phyloP scores from a whole-genome alignment of 1,284 basidiomycete species.

The Moesziomyces sp. region DNA sequence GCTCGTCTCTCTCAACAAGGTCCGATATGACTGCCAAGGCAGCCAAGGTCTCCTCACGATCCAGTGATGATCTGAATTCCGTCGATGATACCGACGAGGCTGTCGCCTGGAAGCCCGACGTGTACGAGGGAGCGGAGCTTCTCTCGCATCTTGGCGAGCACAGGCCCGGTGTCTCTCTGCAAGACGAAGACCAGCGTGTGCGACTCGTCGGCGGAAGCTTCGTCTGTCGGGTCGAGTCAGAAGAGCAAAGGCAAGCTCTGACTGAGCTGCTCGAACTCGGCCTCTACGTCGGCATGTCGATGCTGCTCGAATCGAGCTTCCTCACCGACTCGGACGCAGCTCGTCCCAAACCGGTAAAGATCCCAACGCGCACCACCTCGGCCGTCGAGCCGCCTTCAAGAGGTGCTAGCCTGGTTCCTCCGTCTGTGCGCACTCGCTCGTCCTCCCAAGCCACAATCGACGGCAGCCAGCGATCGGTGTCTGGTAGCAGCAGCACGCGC shows the following conservation, averaged over 20 bases:
- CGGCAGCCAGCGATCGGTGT: slow-evolving; percentile 12
- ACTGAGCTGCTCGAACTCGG: slow-evolving; percentile 36
- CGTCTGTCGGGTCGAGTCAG: slow-evolving; percentile 29
- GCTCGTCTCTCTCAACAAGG: slow-evolving; percentile 39
- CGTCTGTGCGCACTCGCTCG: slow-evolving; percentile 12
- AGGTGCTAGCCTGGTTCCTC: slow-evolving; percentile 28
- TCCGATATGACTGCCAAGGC: slow-evolving; percentile 49
- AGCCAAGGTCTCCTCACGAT: slow-evolving; percentile 4
- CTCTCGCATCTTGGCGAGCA: slow-evolving; percentile 32
- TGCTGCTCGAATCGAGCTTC: slow-evolving; percentile 59
- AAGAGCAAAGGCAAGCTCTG: slow-evolving; percentile 28
- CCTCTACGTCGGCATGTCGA: slow-evolving; percentile 54
- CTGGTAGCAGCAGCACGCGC: slow-evolving; percentile 11
- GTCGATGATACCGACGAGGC: slow-evolving; percentile 5
- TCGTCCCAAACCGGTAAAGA: slow-evolving; percentile 36
- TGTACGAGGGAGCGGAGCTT: slow-evolving; percentile 47
- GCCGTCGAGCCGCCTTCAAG: slow-evolving; percentile 26
- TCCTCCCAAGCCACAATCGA: slow-evolving; percentile 26
- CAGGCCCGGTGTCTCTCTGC: slow-evolving; percentile 20
- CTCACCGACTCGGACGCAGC: slow-evolving; percentile 51
- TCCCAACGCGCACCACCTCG: slow-evolving; percentile 35
- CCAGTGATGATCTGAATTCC: background rate
- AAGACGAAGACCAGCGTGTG: slow-evolving; percentile 33
- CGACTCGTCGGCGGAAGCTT: slow-evolving; percentile 57
- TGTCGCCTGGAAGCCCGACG: slow-evolving; percentile 43